A percentile compares a stretch with the other conserved stretches of the same genome.
These are phyloP conservation scores for Favolaschia claudopus DNA, from an alignment of 768 basidiomycete species.

Conservation along the genomic window DNA sequence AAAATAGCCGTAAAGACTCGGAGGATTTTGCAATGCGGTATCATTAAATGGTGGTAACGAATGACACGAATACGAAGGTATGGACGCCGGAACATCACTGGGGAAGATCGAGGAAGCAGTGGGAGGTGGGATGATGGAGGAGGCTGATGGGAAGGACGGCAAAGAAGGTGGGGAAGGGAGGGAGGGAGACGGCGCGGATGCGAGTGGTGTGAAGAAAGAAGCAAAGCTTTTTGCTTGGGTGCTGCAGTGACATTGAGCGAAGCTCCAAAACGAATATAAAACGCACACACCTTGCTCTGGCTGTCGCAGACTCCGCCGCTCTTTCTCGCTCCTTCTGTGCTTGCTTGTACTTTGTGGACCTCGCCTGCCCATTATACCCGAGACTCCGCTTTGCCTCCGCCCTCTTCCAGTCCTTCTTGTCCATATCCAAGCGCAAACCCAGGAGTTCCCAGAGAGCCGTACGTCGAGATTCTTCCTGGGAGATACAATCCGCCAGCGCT, in stretches of 20 bases:
- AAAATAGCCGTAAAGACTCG: background rate
- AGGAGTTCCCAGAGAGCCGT: background rate
- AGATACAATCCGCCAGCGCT: background rate
- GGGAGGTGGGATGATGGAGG: background rate
- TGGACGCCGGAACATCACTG: background rate
- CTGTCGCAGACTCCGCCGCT: background rate
- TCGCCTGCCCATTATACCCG: conserved; percentile 1
- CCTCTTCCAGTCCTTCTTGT: background rate
- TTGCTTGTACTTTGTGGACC: background rate
- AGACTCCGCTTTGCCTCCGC: background rate
- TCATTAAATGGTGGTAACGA: background rate
- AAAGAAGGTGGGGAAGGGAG: no score
- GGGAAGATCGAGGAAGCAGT: background rate
- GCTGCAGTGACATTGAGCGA: no score
- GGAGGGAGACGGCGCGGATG: no score
- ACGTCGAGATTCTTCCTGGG: background rate
- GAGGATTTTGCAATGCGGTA: background rate
- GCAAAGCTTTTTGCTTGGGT: background rate
- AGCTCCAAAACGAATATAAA: background rate
- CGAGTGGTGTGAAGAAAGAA: background rate
- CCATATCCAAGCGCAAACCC: background rate
- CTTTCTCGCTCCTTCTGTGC: background rate
- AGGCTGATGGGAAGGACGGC: no score
- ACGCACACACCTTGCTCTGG: background rate
- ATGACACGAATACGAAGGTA: background rate